Evolutionary conservation across 306 rosid genomes (phyloP).

Genomic region (Parietaria judaica): DNA sequence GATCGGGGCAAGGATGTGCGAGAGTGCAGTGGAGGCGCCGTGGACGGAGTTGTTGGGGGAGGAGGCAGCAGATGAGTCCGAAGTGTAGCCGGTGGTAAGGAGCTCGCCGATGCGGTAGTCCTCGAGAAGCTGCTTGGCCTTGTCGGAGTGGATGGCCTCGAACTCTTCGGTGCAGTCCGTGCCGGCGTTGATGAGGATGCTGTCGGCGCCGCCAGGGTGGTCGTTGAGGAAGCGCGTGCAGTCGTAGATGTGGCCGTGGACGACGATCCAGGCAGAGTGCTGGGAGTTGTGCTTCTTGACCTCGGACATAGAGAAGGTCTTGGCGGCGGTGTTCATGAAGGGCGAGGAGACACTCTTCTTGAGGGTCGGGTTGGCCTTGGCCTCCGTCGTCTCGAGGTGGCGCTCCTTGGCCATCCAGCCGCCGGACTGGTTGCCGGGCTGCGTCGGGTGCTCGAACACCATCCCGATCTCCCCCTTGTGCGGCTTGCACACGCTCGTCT

Average conservation of each 20-base stretch:
- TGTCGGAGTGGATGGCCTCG: conserved; percentile 82
- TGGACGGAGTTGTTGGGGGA: conserved; percentile 58
- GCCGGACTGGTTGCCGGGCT: conserved; percentile 68
- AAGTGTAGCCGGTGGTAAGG: conserved; percentile 31
- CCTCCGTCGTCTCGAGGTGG: conserved; percentile 31
- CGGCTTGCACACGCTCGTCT: conserved; percentile 53
- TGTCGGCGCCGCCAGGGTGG: conserved; percentile 85
- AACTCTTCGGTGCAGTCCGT: conserved; percentile 87
- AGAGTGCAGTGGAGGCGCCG: conserved; percentile 25
- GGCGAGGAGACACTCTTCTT: conserved; percentile 64
- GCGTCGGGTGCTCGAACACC: conserved; percentile 73
- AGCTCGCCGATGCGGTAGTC: conserved; percentile 61
- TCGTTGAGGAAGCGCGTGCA: conserved; percentile 67
- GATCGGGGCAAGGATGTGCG: conserved; percentile 36
- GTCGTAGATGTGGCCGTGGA: conserved; percentile 63
- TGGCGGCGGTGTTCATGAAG: conserved; percentile 45
- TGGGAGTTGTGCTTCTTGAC: conserved; percentile 45
- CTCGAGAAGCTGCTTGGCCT: conserved; percentile 65
- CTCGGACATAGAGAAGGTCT: conserved; percentile 42
- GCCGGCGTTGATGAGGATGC: conserved; percentile 83
- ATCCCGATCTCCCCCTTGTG: conserved; percentile 63
- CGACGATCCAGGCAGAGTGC: conserved; percentile 66
- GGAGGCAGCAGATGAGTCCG: conserved; percentile 42
- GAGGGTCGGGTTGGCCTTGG: conserved; percentile 17
- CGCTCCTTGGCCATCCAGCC: conserved; percentile 83